These are phyloP conservation scores for Neurospora cerealis DNA, from an alignment of 495 filamentous ascomycete genomes.

Conservation along the genomic window DNA sequence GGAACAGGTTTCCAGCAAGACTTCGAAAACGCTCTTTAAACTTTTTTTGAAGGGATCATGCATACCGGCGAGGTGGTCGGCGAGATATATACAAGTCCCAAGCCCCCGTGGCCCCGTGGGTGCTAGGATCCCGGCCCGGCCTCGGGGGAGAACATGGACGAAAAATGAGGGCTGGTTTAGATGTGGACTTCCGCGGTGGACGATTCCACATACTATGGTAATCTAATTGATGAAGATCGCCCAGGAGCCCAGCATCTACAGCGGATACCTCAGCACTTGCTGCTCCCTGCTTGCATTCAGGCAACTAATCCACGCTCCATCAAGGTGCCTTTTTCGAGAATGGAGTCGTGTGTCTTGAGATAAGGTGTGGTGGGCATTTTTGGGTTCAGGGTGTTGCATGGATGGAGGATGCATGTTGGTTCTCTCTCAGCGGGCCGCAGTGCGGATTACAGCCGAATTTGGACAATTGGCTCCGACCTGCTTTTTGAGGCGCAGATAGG, in stretches of 20 bases:
- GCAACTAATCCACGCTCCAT: background rate
- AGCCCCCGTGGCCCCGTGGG: background rate
- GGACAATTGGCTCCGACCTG: background rate
- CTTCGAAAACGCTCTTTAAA: background rate
- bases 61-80: background rate
- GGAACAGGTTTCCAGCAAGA: background rate
- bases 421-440: background rate
- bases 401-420: background rate
- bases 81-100: background rate
- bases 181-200: background rate
- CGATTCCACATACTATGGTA: background rate
- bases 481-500: background rate
- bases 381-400: background rate
- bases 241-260: background rate
- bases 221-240: background rate
- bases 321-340: background rate
- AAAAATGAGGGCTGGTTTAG: background rate
- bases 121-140: background rate
- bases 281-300: background rate
- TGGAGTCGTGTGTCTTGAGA: background rate
- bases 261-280: background rate
- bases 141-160: background rate
- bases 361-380: background rate
- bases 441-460: background rate
- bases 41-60: background rate